Conservation (phyloP, 225 moss, liverwort and hornwort species). For the Lunularia cruciata region DNA sequence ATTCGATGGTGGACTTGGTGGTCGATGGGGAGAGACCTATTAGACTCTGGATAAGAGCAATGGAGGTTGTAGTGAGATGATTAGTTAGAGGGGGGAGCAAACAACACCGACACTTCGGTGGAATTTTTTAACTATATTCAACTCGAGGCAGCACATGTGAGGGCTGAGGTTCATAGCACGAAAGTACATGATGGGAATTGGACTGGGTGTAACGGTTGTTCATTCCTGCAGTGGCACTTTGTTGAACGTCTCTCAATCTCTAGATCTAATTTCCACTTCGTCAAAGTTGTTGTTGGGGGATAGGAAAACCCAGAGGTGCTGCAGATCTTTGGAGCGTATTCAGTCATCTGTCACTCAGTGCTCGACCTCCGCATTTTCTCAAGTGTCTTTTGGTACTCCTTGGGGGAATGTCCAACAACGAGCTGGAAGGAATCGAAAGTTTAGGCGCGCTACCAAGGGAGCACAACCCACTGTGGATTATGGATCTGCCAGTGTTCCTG, state of each 20-base stretch:
- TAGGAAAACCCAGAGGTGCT: neutral
- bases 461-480: neutral
- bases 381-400: neutral
- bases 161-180: too few relatives aligned
- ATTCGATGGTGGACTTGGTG: too few relatives aligned
- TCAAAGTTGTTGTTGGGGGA: slow-evolving; percentile 5
- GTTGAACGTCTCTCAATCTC: neutral
- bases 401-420: neutral
- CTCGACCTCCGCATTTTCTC: slow-evolving; percentile 25
- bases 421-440: slow-evolving; percentile 6
- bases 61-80: too few relatives aligned
- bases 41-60: too few relatives aligned
- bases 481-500: slow-evolving; percentile 12
- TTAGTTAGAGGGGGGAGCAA: too few relatives aligned
- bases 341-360: slow-evolving; percentile 17
- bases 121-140: too few relatives aligned
- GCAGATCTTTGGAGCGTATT: neutral
- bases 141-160: too few relatives aligned
- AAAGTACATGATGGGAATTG: slow-evolving; percentile 30
- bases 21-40: too few relatives aligned
- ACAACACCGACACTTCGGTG: too few relatives aligned
- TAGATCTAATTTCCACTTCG: neutral
- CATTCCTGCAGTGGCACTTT: neutral
- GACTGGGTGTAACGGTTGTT: slow-evolving; percentile 16
- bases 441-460: neutral